Evolutionary conservation across 2,329 filamentous ascomycete species (phyloP), one percentile per base, ranked within the genome.

Genomic region (Trichoderma afroharzianum): DNA sequence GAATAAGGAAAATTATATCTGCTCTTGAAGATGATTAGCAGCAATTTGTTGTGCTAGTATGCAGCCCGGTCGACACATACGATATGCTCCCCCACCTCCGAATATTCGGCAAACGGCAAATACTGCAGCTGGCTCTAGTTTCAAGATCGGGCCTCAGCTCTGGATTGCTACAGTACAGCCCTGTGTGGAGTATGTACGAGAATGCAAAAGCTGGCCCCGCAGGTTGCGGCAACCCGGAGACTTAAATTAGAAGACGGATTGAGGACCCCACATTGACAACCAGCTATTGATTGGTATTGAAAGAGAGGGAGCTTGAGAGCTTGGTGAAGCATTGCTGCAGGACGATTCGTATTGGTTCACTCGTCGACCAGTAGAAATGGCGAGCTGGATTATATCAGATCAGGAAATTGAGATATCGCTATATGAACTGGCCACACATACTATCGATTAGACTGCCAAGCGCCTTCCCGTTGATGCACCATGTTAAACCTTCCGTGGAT

Each of bases 191-290:
- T 69, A 26, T 55, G 39, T 43, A 62, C n/a, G 50, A 28, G 18
- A 5, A 14, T 18, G 21, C 30, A 26, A 26, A 68, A 14, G 55
- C 26, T 50, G 28, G 57, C 57, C 67, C 67, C 67, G 67, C 67
- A 62, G 28, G 61, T 62, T 47, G 57, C 57, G 55, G 67, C 21
- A 21, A 33, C 28, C 39, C 57, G 67, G 67, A 36, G 67, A 69
- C 67, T 69, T 69, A 15, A 36, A 69, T 69, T 69, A 62, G 57
- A 53, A 69, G 57, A 69, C 57, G 67, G 67, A 69, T 26, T 50
- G 39, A n/a, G 33, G 33, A 50, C 55, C 57, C 67, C 67, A 62
- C 67, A 69, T n/a, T 9, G n/a, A 33, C 57, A 53, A 39, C 9
- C 57, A 69, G 57, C 15, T 61, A n/a, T 12, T 43, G 18, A 18